Conservation (phyloP, 441 rosid genomes). For the Gossypium gossypioides region DNA sequence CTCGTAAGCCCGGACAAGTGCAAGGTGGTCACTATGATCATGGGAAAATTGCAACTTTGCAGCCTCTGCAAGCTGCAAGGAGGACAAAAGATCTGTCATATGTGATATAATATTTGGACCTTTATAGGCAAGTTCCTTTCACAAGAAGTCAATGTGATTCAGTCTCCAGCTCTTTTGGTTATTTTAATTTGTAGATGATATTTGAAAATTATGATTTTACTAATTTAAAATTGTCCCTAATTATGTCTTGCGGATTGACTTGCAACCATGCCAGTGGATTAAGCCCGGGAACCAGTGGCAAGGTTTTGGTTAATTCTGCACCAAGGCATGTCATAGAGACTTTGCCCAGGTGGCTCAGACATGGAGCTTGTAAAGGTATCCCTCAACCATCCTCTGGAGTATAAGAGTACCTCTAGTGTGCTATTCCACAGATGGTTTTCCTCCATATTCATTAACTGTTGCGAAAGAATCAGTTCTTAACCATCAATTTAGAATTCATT, state of each 20-base stretch:
- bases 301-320: not conserved
- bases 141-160: not conserved
- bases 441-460: not conserved
- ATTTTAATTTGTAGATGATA: not conserved
- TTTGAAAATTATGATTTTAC: not conserved
- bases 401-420: not conserved
- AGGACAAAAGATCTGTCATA: not conserved
- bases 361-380: not conserved
- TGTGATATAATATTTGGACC: not conserved
- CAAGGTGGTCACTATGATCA: slow-evolving; percentile 78
- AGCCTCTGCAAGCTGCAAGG: slow-evolving; percentile 70
- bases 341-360: not conserved
- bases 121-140: not conserved
- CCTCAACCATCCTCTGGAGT: not conserved
- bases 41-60: slow-evolving; percentile 71
- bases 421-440: not conserved
- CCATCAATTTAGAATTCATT: not conserved
- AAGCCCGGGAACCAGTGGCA: not conserved
- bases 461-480: not conserved
- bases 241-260: not conserved
- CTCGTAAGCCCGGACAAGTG: slow-evolving; percentile 71
- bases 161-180: not conserved
- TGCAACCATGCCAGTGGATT: not conserved
- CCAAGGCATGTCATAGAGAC: not conserved
- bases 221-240: not conserved